Conservation (phyloP, 352 stramenopile genomes). For the Globisporangium barbulae region DNA sequence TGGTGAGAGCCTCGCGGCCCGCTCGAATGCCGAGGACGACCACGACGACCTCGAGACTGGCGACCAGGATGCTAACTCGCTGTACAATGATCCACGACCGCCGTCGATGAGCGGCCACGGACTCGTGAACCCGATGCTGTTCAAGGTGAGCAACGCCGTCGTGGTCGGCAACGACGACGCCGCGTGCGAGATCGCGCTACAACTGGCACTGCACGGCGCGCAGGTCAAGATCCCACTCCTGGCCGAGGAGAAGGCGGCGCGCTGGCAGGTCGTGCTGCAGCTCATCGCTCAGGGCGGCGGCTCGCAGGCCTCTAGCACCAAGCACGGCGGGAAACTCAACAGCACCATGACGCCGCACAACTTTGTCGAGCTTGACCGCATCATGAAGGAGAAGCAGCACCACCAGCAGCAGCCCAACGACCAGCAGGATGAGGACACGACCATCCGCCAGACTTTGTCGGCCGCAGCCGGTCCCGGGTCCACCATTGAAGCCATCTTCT, state of each 20-base stretch:
- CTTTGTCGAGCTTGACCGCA: conserved; percentile 1
- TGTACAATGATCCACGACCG: neutral
- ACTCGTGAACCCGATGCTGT: conserved; percentile 25
- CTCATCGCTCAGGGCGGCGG: neutral
- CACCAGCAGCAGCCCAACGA: neutral
- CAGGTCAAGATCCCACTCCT: conserved; percentile 61
- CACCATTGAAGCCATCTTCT: conserved; percentile 52
- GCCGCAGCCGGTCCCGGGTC: conserved; percentile 22
- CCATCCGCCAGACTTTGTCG: conserved; percentile 2
- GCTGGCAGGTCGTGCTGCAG: neutral
- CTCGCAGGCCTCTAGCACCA: neutral
- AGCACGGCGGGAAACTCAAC: too few relatives aligned
- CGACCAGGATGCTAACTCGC: neutral
- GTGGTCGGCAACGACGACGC: conserved; percentile 62
- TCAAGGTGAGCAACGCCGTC: conserved; percentile 47
- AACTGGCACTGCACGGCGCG: conserved; percentile 58
- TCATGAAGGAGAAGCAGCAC: conserved; percentile 1
- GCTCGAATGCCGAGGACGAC: neutral
- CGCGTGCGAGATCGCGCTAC: conserved; percentile 57
- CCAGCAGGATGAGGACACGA: neutral
- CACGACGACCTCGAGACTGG: neutral
- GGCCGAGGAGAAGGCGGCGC: conserved; percentile 36
- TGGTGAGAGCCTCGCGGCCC: conserved; percentile 31
- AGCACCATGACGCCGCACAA: neutral
- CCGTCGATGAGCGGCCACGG: neutral